Percentiles rank a stretch among this genome's conserved stretches.
Evolutionary conservation across 2,329 filamentous ascomycete genomes (phyloP).

Genomic region (Ophiostoma sp.): DNA sequence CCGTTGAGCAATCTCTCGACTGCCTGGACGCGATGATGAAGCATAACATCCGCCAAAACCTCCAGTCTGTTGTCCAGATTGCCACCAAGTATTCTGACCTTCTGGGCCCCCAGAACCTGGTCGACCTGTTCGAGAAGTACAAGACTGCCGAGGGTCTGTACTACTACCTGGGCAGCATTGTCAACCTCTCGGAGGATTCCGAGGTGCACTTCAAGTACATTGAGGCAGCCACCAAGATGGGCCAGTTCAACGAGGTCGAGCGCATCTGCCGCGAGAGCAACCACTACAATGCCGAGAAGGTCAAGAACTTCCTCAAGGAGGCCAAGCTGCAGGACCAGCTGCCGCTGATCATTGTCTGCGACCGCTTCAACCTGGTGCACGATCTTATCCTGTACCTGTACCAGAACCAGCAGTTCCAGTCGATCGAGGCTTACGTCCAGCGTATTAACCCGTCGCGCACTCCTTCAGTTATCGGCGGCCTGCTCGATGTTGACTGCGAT

Average conservation of each 20-base stretch:
- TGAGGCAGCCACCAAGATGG: conserved; percentile 89
- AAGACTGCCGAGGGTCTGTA: conserved; percentile 94
- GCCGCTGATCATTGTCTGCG: conserved; percentile 95
- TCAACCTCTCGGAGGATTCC: conserved; percentile 90
- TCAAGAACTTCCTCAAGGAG: conserved; percentile 99
- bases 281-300: conserved; percentile 85
- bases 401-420: conserved; percentile 98
- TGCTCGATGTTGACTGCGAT: conserved; percentile 95
- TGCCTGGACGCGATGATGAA: conserved; percentile 96
- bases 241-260: conserved; percentile 92
- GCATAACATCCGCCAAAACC: conserved; percentile 91
- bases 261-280: conserved; percentile 94
- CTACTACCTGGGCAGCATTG: conserved; percentile 96
- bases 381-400: conserved; percentile 95
- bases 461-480: conserved; percentile 84
- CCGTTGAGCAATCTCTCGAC: conserved; percentile 89
- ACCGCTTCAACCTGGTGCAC: conserved; percentile 98
- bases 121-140: conserved; percentile 95
- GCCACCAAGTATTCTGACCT: conserved; percentile 98
- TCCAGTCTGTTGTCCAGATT: conserved; percentile 90
- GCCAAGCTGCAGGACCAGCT: conserved; percentile 87
- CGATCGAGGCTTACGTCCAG: conserved; percentile 97
- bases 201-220: conserved; percentile 99
- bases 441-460: conserved; percentile 88
- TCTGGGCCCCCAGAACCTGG: conserved; percentile 77